Evolutionary conservation across 306 rosid genomes (phyloP).

Genomic region (Dicorynia guianensis): DNA sequence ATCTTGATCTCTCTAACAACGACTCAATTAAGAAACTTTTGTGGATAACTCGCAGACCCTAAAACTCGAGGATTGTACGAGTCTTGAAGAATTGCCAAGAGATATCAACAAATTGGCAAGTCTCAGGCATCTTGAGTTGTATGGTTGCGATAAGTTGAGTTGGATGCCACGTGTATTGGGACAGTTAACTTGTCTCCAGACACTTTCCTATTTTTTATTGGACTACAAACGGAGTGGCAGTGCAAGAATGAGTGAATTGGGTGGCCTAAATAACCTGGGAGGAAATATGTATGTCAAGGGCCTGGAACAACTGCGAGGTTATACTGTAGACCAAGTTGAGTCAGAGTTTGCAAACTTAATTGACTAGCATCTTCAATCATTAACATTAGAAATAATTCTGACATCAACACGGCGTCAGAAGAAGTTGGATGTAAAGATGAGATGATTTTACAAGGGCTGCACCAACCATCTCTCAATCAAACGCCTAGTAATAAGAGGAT

Average conservation of each 20-base stretch:
- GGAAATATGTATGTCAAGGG: constrained; percentile 9
- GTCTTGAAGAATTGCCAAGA: constrained; percentile 32
- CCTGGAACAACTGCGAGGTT: neutral
- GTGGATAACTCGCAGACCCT: constrained; percentile 37
- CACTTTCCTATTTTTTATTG: constrained; percentile 13
- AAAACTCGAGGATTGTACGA: constrained; percentile 15
- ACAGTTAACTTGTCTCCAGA: constrained; percentile 34
- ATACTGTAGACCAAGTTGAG: neutral
- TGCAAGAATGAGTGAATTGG: constrained; percentile 10
- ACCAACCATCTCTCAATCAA: constrained; percentile 41
- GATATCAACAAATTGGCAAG: constrained; percentile 19
- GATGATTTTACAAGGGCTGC: constrained; percentile 30
- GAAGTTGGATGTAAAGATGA: constrained; percentile 29
- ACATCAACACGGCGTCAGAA: too few species aligned
- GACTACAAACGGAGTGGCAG: neutral
- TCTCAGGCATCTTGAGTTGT: constrained; percentile 43
- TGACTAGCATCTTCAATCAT: constrained; percentile 32
- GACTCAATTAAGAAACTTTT: neutral
- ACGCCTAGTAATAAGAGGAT: neutral
- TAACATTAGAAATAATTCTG: constrained; percentile 24
- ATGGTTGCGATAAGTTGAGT: neutral
- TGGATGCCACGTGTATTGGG: constrained; percentile 40
- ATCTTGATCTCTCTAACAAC: constrained; percentile 37
- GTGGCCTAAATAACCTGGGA: constrained; percentile 41
- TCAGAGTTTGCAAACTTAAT: constrained; percentile 16